A percentile compares a stretch with the other conserved stretches of the same genome.
Evolutionary conservation across 768 basidiomycete species (phyloP).

Genomic region (Termitomyces sp.): DNA sequence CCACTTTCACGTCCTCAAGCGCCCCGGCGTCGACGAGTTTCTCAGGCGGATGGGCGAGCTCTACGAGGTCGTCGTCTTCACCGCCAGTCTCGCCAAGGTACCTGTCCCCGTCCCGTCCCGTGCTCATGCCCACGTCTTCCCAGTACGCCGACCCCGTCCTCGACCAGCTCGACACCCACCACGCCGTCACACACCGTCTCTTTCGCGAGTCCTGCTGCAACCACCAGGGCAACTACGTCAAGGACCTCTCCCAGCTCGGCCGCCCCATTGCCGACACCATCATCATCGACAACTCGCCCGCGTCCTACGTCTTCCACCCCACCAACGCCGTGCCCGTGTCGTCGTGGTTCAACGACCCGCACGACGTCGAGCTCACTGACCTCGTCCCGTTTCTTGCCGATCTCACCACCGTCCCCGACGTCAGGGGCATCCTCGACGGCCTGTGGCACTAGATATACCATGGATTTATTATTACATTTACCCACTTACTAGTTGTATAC

Average conservation of each 20-base stretch:
- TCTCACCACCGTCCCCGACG: constrained; percentile 77
- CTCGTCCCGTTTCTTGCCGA: constrained; percentile 92
- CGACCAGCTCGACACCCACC: constrained; percentile 91
- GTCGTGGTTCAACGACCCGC: constrained; percentile 99
- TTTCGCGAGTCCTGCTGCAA: constrained; percentile 98
- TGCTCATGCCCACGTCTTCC: background rate
- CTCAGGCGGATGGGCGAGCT: constrained; percentile 96
- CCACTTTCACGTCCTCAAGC: constrained; percentile 98
- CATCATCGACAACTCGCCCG: constrained; percentile 98
- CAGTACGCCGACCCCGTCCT: constrained; percentile 96
- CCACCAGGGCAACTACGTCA: constrained; percentile 98
- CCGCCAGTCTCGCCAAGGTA: constrained; percentile 95
- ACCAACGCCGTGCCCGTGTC: constrained; percentile 99
- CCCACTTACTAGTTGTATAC: no score
- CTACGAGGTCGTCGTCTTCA: constrained; percentile 97
- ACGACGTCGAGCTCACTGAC: constrained; percentile 95
- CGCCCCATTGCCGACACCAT: constrained; percentile 90
- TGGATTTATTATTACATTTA: no score
- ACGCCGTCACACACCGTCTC: constrained; percentile 86
- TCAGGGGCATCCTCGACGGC: constrained; percentile 66
- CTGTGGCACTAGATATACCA: no score
- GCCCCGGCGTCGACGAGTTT: constrained; percentile 96
- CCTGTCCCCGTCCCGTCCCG: constrained; percentile 12
- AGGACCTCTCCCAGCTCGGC: constrained; percentile 97
- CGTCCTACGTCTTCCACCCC: constrained; percentile 98